These are phyloP conservation scores for Salvia miltiorrhiza DNA, from an alignment of 257 asterid genomes.

Conservation along the genomic window DNA sequence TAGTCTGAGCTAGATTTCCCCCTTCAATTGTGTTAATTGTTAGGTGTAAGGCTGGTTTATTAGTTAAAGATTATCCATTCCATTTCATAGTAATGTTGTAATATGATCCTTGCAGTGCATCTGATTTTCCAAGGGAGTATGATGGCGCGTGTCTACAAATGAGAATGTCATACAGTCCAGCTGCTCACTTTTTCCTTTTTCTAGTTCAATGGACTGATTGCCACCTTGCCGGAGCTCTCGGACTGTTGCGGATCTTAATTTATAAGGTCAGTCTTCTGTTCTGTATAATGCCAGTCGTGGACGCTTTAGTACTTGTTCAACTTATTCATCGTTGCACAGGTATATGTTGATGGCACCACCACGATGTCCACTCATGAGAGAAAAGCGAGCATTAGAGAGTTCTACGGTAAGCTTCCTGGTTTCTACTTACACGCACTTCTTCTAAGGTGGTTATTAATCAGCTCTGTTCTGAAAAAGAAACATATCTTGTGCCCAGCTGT, in stretches of 20 bases:
- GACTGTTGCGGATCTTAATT: slow-evolving; percentile 78
- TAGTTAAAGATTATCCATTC: background rate
- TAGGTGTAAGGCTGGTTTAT: background rate
- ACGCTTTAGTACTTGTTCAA: background rate
- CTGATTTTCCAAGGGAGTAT: slow-evolving; percentile 77
- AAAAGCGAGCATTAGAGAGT: slow-evolving; percentile 90
- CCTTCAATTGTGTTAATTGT: background rate
- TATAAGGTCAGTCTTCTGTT: slow-evolving; percentile 59
- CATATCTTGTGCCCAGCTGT: slow-evolving; percentile 55
- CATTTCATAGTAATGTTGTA: background rate
- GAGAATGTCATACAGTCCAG: slow-evolving; percentile 97
- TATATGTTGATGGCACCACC: slow-evolving; percentile 91
- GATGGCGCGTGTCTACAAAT: slow-evolving; percentile 95
- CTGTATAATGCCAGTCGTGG: background rate
- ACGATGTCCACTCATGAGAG: slow-evolving; percentile 94
- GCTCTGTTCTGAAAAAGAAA: slow-evolving; percentile 18
- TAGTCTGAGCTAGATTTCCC: background rate
- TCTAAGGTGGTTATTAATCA: background rate
- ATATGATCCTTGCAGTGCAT: slow-evolving; percentile 61
- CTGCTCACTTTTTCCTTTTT: slow-evolving; percentile 84
- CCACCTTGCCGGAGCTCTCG: slow-evolving; percentile 95
- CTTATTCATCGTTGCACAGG: slow-evolving; percentile 47
- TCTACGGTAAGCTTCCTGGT: slow-evolving; percentile 58
- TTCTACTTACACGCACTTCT: background rate
- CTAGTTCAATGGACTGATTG: slow-evolving; percentile 96